Percentiles rank a stretch among this genome's conserved stretches.
These are phyloP conservation scores for Cladophialophora carrionii DNA, from an alignment of 2,329 filamentous ascomycete genomes.

Conservation along the genomic window DNA sequence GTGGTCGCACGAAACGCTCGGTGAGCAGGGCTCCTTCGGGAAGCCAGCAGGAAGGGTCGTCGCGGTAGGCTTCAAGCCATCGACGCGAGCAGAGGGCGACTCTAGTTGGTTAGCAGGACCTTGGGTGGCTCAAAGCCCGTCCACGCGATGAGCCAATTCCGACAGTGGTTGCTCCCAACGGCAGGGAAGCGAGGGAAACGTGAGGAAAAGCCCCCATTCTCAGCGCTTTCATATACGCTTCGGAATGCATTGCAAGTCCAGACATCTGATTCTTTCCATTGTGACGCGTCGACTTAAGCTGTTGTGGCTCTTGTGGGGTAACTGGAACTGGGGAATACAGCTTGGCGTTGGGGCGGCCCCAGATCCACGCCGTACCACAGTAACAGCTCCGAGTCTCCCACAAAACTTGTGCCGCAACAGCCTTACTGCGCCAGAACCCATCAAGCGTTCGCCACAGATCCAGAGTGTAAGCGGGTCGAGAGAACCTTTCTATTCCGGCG, in stretches of 20 bases:
- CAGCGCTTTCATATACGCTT: background rate
- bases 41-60: conserved; percentile 1
- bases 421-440: background rate
- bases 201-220: background rate
- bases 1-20: conserved; percentile 11
- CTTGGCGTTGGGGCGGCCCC: background rate
- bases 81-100: background rate
- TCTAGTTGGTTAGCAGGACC: background rate
- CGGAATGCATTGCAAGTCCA: too few relatives aligned
- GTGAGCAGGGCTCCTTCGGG: background rate
- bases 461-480: background rate
- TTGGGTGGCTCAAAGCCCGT: background rate
- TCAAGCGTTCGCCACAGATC: background rate
- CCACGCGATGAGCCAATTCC: background rate
- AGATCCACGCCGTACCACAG: background rate
- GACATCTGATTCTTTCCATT: too few relatives aligned
- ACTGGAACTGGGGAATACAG: background rate
- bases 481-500: too few relatives aligned
- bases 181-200: background rate
- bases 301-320: too few relatives aligned
- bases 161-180: background rate
- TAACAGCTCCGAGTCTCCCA: too few relatives aligned
- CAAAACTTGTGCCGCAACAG: background rate
- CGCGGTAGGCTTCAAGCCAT: background rate
- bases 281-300: too few relatives aligned